Conservation (phyloP, 768 basidiomycete species). For the Panaeolus cyanescens region DNA sequence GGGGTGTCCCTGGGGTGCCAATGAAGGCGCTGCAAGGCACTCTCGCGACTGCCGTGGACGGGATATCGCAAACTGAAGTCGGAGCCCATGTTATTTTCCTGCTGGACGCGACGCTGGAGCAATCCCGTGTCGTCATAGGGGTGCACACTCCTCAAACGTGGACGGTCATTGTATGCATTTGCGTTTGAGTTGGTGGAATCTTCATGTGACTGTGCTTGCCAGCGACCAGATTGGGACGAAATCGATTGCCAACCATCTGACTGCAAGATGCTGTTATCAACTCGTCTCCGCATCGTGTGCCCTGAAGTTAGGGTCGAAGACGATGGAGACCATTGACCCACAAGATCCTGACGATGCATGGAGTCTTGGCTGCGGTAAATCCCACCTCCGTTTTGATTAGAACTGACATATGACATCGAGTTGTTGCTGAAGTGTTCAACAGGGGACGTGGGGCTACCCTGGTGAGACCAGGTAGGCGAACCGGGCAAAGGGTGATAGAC, state of each 20-base stretch:
- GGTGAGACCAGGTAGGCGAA: slow-evolving; percentile 38
- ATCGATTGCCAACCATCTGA: slow-evolving; percentile 38
- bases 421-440: slow-evolving; percentile 36
- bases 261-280: slow-evolving; percentile 31
- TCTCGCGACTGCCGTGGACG: slow-evolving; percentile 30
- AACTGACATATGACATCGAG: slow-evolving; percentile 27
- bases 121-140: slow-evolving; percentile 33
- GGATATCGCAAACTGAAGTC: slow-evolving; percentile 27
- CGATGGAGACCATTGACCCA: slow-evolving; percentile 22
- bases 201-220: slow-evolving; percentile 38
- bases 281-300: slow-evolving; percentile 29
- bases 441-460: slow-evolving; percentile 33
- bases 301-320: slow-evolving; percentile 19
- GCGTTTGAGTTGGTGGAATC: slow-evolving; percentile 18
- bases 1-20: slow-evolving; percentile 39
- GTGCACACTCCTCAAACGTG: slow-evolving; percentile 37
- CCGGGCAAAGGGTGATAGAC: slow-evolving; percentile 39
- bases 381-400: slow-evolving; percentile 19
- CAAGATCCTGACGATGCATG: slow-evolving; percentile 23
- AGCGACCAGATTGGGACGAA: slow-evolving; percentile 37
- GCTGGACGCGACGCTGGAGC: slow-evolving; percentile 27
- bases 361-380: slow-evolving; percentile 28
- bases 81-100: background rate
- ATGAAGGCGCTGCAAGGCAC: slow-evolving; percentile 34
- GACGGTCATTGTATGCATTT: slow-evolving; percentile 36